Evolutionary conservation across 2,329 filamentous ascomycete genomes (phyloP), one percentile per base, ranked within the genome.

Genomic region (Botrytis fabae): DNA sequence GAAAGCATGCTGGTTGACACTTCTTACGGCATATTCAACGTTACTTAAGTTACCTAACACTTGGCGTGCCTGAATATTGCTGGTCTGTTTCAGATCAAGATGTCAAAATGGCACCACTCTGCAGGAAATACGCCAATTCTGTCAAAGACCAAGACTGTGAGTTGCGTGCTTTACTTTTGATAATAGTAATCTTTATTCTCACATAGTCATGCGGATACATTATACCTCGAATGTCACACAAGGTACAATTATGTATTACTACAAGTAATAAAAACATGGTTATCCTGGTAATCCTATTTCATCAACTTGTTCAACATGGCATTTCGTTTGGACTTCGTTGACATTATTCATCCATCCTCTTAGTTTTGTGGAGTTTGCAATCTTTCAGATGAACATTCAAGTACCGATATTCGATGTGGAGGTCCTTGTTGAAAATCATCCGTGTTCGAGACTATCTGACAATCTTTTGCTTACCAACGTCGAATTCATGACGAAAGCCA

Each of bases 391-490:
- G 44, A 48, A 22, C 62, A 35, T 62, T 7, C n/a, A 48, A 38
- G 20, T n/a, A 38, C 22, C 3, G 32, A 38, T 10, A n/a, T 40
- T 25, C 12, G 35, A 38, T 38, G 42, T 51, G 63, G 63, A 65
- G 32, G 12, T 12, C 10, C 22, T 38, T n/a, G 42, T 38, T 35
- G 62, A 65, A 20, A 14, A 65, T 44, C 20, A 35, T 65, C 22
- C 12, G 63, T 40, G 46, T 54, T 66, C 46, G 46, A 66, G 64
- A 40, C 35, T 68, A 38, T 57, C 14, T 57, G 51, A 54, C 28
- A 14, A 54, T 28, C 7, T 40, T 51, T 40, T 68, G 46, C 46
- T 68, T 54, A 68, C 64, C 35, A 66, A 66, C 46, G 38, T 40
- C 18, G 16, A 25, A 22, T 65, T 38, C 44, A 51, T 28, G 14